A percentile compares a stretch with the other conserved stretches of the same genome.
These are phyloP conservation scores for Ascosphaera apis DNA, from an alignment of 2,329 filamentous ascomycete genomes.

Conservation along the genomic window DNA sequence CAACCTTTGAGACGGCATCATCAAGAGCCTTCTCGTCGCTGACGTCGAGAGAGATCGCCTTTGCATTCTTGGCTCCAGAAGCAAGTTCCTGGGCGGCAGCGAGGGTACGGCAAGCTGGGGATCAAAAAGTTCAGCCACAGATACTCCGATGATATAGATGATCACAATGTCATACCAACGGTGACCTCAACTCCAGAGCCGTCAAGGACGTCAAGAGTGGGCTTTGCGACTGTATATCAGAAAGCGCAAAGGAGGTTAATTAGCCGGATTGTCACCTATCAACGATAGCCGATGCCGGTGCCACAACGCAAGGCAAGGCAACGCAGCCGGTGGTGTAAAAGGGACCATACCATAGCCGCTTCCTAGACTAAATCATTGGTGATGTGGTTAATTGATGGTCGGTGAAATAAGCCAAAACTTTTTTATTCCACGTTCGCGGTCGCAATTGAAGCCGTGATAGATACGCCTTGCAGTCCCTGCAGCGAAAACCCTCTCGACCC, in stretches of 20 bases:
- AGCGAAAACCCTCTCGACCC: neutral
- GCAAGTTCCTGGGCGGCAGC: conserved; percentile 53
- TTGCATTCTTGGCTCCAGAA: conserved; percentile 47
- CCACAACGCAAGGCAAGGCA: neutral
- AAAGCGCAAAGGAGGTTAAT: conserved; percentile 3
- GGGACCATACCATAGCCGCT: conserved; percentile 7
- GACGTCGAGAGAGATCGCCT: conserved; percentile 66
- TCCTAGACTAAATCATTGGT: conserved; percentile 4
- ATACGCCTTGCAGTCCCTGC: neutral
- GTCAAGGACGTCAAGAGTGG: conserved; percentile 40
- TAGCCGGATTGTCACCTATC: neutral
- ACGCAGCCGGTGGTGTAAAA: neutral
- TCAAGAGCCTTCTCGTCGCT: conserved; percentile 55
- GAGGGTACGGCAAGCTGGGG: conserved; percentile 56
- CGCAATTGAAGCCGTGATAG: neutral
- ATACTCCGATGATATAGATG: neutral
- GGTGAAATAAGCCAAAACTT: neutral
- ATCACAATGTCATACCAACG: conserved; percentile 28
- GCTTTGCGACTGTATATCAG: conserved; percentile 28
- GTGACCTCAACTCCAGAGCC: conserved; percentile 39
- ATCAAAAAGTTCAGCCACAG: neutral
- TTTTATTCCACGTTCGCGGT: neutral
- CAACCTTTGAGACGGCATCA: conserved; percentile 53
- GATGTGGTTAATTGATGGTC: neutral
- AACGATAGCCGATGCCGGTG: neutral